Percentiles rank a stretch among this genome's conserved stretches.
phyloP scores from a whole-genome alignment of 2,329 filamentous ascomycete species.

The Didymella exigua region DNA sequence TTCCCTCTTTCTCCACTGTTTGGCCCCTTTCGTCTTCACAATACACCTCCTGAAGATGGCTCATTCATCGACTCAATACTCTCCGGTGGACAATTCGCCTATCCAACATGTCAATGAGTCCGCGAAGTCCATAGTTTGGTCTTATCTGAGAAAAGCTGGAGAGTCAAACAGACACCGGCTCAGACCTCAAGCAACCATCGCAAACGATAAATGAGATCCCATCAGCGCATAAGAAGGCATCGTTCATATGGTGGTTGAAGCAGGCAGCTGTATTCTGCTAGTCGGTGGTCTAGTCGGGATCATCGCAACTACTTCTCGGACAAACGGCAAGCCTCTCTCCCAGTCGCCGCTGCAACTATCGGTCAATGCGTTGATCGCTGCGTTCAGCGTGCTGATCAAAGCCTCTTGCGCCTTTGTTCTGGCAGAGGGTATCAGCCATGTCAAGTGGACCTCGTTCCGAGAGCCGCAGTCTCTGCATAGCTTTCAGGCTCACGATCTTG shows the following conservation, averaged over 20 bases:
- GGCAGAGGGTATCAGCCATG: slow-evolving; percentile 21
- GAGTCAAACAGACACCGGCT: not conserved
- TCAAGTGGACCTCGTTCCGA: slow-evolving; percentile 18
- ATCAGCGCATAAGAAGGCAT: not conserved
- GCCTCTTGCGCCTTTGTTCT: slow-evolving; percentile 12
- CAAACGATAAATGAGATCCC: not conserved
- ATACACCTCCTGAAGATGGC: not conserved
- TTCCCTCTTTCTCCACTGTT: not conserved
- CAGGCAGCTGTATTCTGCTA: slow-evolving; percentile 6
- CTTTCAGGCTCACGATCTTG: slow-evolving; percentile 14
- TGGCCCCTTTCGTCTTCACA: not conserved
- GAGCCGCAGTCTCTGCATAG: not conserved
- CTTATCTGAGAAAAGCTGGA: not conserved
- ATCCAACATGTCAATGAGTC: not conserved
- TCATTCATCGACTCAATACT: not conserved
- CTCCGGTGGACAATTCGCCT: not conserved
- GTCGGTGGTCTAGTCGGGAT: slow-evolving; percentile 18
- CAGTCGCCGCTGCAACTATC: slow-evolving; percentile 27
- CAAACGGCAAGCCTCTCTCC: slow-evolving; percentile 17
- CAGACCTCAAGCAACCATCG: not conserved
- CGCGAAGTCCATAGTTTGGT: not conserved
- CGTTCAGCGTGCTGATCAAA: slow-evolving; percentile 18
- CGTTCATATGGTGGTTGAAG: slow-evolving; percentile 21
- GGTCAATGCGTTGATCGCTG: slow-evolving; percentile 36
- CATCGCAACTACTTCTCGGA: slow-evolving; percentile 1